Percentiles rank a stretch among this genome's conserved stretches.
phyloP scores from a whole-genome alignment of 2,329 filamentous ascomycete species.

The Macrophomina tecta region DNA sequence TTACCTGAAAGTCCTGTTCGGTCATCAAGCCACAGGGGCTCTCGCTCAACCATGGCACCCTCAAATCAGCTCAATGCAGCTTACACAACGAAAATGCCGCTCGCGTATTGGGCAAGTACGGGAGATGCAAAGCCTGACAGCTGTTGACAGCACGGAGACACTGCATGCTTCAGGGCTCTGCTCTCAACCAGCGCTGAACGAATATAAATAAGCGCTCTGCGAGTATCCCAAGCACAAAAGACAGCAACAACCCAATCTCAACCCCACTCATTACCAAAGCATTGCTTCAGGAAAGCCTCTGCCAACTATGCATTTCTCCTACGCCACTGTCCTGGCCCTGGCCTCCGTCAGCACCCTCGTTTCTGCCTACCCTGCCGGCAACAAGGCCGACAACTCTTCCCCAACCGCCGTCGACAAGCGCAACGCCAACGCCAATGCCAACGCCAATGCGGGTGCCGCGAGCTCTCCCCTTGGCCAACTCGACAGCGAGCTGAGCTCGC shows the following conservation, averaged over 20 bases:
- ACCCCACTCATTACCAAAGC: not conserved
- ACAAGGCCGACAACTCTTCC: not conserved
- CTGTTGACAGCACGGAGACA: not conserved
- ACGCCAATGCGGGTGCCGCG: not conserved
- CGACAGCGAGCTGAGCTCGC: not conserved
- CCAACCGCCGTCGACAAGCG: too few relatives aligned
- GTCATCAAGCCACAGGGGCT: not conserved
- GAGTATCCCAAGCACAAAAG: not conserved
- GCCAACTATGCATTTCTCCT: not conserved
- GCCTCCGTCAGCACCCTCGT: conserved; percentile 5
- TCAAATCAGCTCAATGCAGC: too few relatives aligned
- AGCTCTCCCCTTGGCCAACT: not conserved
- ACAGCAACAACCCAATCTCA: not conserved
- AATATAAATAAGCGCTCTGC: not conserved
- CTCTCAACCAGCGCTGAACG: not conserved
- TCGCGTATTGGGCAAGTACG: not conserved
- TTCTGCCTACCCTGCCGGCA: not conserved
- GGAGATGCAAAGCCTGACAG: not conserved
- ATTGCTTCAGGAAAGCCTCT: not conserved
- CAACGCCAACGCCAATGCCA: not conserved
- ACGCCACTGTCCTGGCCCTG: not conserved
- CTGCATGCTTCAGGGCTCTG: not conserved
- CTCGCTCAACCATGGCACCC: not conserved
- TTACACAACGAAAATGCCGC: not conserved
- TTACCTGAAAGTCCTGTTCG: too few relatives aligned